These are phyloP conservation scores for Aegilops longissima DNA, from an alignment of 176 grass and related monocot genomes.

Conservation along the genomic window DNA sequence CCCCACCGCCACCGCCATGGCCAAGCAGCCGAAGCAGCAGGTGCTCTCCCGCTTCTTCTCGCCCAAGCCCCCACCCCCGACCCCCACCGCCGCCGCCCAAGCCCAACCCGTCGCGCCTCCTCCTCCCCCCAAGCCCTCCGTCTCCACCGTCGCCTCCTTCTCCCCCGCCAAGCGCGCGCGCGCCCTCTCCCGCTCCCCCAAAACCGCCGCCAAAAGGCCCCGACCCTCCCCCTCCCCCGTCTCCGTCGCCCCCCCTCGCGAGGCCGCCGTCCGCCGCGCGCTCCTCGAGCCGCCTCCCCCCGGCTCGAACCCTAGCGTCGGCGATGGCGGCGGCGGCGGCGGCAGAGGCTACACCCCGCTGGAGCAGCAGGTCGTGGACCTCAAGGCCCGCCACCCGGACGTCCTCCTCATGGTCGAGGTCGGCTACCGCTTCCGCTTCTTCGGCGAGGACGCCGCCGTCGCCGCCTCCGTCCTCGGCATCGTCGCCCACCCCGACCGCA, in stretches of 20 bases:
- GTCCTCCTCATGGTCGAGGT: slow-evolving; percentile 93
- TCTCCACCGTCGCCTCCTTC: slow-evolving; percentile 58
- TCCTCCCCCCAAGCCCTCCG: slow-evolving; percentile 35
- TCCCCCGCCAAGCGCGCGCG: slow-evolving; percentile 70
- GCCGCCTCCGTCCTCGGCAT: slow-evolving; percentile 80
- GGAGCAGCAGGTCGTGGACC: slow-evolving; percentile 78
- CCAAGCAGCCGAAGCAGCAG: slow-evolving; percentile 89
- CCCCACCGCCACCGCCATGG: slow-evolving; percentile 38
- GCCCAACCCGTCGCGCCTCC: neutral
- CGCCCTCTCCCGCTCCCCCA: slow-evolving; percentile 62
- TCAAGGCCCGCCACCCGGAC: slow-evolving; percentile 67
- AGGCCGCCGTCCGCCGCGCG: slow-evolving; percentile 51
- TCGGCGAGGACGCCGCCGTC: slow-evolving; percentile 75
- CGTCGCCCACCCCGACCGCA: slow-evolving; percentile 75
- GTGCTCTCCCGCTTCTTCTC: slow-evolving; percentile 85
- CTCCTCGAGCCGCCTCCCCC: slow-evolving; percentile 47
- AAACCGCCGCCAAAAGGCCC: slow-evolving; percentile 26
- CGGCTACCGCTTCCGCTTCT: slow-evolving; percentile 88
- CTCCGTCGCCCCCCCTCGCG: neutral
- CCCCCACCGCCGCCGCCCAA: neutral
- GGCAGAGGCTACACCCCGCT: slow-evolving; percentile 60
- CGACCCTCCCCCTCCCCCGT: neutral
- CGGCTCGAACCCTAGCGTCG: slow-evolving; percentile 26
- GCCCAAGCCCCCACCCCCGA: slow-evolving; percentile 34
- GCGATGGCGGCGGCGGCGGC: neutral